Conservation (phyloP, 441 rosid species). For the Aquilaria agallochum region DNA sequence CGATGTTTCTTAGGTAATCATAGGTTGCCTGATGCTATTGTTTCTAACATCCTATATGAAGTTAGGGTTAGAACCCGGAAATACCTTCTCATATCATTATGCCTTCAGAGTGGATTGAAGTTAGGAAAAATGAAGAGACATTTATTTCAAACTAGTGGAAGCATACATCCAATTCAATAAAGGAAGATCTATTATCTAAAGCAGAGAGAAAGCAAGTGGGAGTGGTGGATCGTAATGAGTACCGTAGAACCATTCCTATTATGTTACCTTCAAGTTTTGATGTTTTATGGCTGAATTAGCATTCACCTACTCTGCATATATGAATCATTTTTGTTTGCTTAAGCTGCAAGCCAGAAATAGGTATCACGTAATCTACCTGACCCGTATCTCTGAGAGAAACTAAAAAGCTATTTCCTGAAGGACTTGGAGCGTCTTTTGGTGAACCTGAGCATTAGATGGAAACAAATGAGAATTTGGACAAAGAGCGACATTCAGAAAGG, state of each 20-base stretch:
- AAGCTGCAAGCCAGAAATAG: neutral
- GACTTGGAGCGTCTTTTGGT: conserved; percentile 82
- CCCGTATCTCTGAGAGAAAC: conserved; percentile 12
- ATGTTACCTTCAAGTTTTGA: neutral
- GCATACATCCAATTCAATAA: too few species aligned
- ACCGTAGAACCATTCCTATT: neutral
- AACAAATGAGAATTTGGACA: conserved; percentile 7
- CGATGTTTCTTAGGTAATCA: too few species aligned
- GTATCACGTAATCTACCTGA: conserved; percentile 7
- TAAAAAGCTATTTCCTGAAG: conserved; percentile 93
- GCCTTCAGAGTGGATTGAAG: too few species aligned
- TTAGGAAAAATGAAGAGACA: too few species aligned
- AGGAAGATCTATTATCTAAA: too few species aligned
- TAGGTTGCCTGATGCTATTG: too few species aligned
- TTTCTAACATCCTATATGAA: too few species aligned
- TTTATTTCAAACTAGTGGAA: too few species aligned
- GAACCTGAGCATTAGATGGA: conserved; percentile 55
- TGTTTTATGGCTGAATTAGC: neutral
- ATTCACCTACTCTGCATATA: conserved; percentile 7
- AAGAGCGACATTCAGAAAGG: neutral
- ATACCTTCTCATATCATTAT: too few species aligned
- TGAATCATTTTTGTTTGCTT: conserved; percentile 7
- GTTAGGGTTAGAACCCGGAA: too few species aligned
- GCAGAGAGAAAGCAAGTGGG: too few species aligned
- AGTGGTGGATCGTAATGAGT: neutral